phyloP scores from a whole-genome alignment of 202 grass and related monocot genomes.

The Cymbopogon flexuosus region DNA sequence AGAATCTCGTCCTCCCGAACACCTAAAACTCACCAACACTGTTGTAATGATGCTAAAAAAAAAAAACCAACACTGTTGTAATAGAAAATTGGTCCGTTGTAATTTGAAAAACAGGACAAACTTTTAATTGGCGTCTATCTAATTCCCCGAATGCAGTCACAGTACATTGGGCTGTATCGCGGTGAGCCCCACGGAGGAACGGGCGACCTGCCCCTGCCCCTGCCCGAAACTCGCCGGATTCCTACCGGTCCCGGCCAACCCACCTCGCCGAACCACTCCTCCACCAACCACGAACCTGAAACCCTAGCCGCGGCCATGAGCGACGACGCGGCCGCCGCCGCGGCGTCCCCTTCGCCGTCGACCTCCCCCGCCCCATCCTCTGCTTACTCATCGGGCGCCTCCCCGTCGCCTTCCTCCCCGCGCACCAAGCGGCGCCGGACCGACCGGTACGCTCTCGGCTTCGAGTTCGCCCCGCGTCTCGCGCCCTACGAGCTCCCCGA shows the following conservation, averaged over 20 bases:
- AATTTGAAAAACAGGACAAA: background rate
- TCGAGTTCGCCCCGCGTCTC: conserved; percentile 65
- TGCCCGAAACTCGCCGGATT: conserved; percentile 43
- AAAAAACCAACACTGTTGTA: background rate
- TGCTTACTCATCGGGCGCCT: conserved; percentile 37
- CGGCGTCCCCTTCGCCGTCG: conserved; percentile 33
- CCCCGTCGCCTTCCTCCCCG: conserved; percentile 31
- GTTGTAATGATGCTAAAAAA: too few relatives aligned
- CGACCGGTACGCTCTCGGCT: conserved; percentile 52
- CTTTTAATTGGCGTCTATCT: background rate
- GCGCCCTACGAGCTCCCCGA: conserved; percentile 3
- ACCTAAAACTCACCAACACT: too few relatives aligned
- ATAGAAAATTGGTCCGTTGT: too few relatives aligned
- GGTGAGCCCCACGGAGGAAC: background rate
- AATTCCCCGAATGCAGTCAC: background rate
- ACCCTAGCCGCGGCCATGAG: too few relatives aligned
- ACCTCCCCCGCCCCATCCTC: conserved; percentile 32
- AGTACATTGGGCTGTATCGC: background rate
- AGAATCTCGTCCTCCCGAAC: too few relatives aligned
- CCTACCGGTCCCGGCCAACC: conserved; percentile 23
- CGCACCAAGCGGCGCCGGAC: conserved; percentile 59
- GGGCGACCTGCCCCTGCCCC: background rate
- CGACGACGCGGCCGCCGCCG: background rate
- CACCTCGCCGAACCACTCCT: conserved; percentile 2
- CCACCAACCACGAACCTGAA: too few relatives aligned